Base-by-base conservation (phyloP, 75 land plant species). In the Picea sitchensis region DNA sequence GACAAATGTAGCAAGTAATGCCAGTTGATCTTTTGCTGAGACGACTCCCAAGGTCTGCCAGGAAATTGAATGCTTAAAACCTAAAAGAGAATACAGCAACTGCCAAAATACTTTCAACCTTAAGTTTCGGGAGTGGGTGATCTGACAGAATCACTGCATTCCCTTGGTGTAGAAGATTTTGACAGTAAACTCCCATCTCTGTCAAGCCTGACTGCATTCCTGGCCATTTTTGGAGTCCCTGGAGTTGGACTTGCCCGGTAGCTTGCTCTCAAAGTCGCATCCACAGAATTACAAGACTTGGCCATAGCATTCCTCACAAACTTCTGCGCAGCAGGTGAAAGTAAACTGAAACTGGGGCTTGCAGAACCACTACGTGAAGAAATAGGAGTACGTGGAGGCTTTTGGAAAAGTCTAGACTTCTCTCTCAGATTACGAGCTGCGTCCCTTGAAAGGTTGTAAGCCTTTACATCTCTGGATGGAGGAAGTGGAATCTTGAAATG, bases 291-390 rank as follows among this genome's bases (percentile, higher is more conserved):
- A 13, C 91, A 82, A n/a, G 92, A 84, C 83, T 93, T 97, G 2
- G 94, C 92, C 60, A 97, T 97, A 17, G 92, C 93, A 78, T 91
- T 97, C 85, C 89, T 90, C 69, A 95, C 89, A 84, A 97, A 91
- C 91, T 94, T 93, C 98, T 91, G 96, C 12, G 99, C 99, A 76
- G 99, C 99, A 61, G 90, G 90, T n/a, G 99, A 97, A 65, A 95
- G 87, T n/a, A 85, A 82, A 14, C 86, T 58, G 7, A 85, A 80
- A 17, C 77, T 83, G 31, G 99, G 99, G 78, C 98, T 97, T 14
- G 84, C 80, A 77, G 91, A 87, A 54, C 94, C 92, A 0, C 90
- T 85, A 73, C 93, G 83, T 14, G 81, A 80, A 20, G 98, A 92
- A 3, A 93, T 90, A 0, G 91, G 98, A 47, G 88, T 77, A 78